These are phyloP conservation scores for Cystobasidium pallidum DNA, from an alignment of 1,284 basidiomycete genomes.

Conservation along the genomic window DNA sequence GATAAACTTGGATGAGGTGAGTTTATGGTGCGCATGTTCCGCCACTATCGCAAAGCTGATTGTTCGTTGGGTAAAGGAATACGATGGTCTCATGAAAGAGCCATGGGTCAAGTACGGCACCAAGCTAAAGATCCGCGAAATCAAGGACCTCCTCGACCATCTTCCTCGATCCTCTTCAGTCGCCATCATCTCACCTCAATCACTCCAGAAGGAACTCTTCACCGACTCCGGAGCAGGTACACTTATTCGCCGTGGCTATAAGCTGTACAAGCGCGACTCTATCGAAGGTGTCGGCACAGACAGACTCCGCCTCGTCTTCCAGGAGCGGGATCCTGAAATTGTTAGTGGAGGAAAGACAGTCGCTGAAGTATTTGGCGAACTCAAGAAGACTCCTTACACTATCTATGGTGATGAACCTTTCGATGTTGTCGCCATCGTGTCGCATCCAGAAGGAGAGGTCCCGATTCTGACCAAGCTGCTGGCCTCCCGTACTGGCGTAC, in stretches of 20 bases:
- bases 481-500: constrained; percentile 79
- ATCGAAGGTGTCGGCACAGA: constrained; percentile 87
- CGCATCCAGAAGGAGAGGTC: constrained; percentile 83
- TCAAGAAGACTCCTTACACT: constrained; percentile 80
- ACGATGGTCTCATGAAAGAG: constrained; percentile 94
- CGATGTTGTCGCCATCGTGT: constrained; percentile 92
- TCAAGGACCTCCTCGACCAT: constrained; percentile 98
- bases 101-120: constrained; percentile 99
- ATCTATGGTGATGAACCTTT: constrained; percentile 98
- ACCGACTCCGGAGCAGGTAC: constrained; percentile 98
- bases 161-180: constrained; percentile 97
- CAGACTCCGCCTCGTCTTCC: constrained; percentile 86
- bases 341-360: constrained; percentile 81
- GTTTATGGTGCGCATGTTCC: constrained; percentile 55
- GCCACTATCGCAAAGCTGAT: too few species aligned
- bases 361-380: constrained; percentile 80
- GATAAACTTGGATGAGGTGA: constrained; percentile 93
- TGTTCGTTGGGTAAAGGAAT: constrained; percentile 72
- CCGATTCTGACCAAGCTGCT: constrained; percentile 93
- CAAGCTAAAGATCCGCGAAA: constrained; percentile 98
- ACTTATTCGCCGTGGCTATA: constrained; percentile 95
- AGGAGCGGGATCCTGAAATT: constrained; percentile 93
- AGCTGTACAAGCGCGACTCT: constrained; percentile 85
- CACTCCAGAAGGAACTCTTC: constrained; percentile 97
- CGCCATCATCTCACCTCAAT: constrained; percentile 92